Percentiles rank a stretch among this genome's conserved stretches.
These are phyloP conservation scores for Mycena venus DNA, from an alignment of 768 basidiomycete species.

Conservation along the genomic window DNA sequence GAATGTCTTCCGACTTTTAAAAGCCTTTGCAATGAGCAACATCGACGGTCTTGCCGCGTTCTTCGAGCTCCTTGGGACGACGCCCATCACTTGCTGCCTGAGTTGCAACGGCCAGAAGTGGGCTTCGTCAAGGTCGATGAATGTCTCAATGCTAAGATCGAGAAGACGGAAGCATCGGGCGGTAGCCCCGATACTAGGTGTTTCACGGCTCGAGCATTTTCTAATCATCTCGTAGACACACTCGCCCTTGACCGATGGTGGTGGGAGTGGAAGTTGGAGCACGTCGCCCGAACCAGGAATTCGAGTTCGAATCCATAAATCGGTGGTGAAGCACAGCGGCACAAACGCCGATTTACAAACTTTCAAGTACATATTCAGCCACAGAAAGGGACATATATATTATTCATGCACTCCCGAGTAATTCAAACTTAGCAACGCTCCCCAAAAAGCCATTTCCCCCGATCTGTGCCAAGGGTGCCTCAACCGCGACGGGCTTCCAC, in stretches of 20 bases:
- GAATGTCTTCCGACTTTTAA: neutral
- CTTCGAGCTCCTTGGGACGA: neutral
- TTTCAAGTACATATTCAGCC: neutral
- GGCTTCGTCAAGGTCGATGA: neutral
- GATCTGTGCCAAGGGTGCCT: constrained; percentile 31
- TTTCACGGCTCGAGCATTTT: neutral
- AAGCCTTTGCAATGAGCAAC: neutral
- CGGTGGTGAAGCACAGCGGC: no score
- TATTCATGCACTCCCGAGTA: constrained; percentile 20
- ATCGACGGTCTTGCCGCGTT: neutral
- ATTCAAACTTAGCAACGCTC: constrained; percentile 18
- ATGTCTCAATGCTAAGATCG: neutral
- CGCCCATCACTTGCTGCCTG: neutral
- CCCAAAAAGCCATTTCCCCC: constrained; percentile 31
- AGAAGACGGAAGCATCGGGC: neutral
- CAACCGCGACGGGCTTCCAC: constrained; percentile 31
- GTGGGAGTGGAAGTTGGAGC: constrained; percentile 1
- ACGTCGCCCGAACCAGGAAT: neutral
- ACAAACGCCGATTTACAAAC: neutral
- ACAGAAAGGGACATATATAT: neutral
- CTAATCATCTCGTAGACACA: neutral
- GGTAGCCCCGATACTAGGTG: neutral
- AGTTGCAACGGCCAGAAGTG: neutral
- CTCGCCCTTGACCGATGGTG: neutral
- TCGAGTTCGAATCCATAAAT: neutral